Evolutionary conservation across 2,329 filamentous ascomycete genomes (phyloP), one percentile per base, ranked within the genome.

Genomic region (Verticillium isaacii): DNA sequence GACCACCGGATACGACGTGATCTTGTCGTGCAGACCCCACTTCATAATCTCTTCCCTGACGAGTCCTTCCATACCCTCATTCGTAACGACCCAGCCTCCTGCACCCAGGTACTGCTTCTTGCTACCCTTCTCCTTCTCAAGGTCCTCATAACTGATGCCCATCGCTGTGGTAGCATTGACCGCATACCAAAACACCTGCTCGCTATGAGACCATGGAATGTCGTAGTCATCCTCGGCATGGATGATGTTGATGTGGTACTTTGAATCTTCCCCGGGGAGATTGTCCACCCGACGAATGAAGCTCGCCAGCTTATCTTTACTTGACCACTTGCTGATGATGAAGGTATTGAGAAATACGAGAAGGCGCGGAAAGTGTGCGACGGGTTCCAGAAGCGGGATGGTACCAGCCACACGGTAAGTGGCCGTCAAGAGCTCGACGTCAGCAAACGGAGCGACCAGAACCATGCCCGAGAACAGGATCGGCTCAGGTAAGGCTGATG

Each of bases 381-480:
- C 62, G 0, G 84, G 85, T 0, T 77, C 79, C 0, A 88, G 72
- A 0, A 88, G 70, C 1, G 84, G 85, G 7, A 88, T 73, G 0
- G 73, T 78, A 1, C 84, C 83, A 0, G 78, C 85, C 4, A 88
- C 72, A 3, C 81, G 78, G 68, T 88, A 89, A 0, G 84, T 87
- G 1, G 80, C 76, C 0, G 82, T 82, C 15, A 88, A 69, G 0
- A 76, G 78, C 25, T 78, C 77, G 0, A 85, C 78, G 62, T 87
- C 81, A 0, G 80, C 76, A 63, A 89, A 87, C 0, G 85, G 79
- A 0, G 84, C 85, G 2, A 84, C 78, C 2, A 88, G 71, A 2
- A 88, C 77, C 2, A 78, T 77, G 2, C 85, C 85, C 1, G 81
- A 76, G 64, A 88, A 85, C 0, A 81, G 68, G 0, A 78, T 68